Evolutionary conservation across 345 rosid genomes (phyloP).

Genomic region (Salix brachista): DNA sequence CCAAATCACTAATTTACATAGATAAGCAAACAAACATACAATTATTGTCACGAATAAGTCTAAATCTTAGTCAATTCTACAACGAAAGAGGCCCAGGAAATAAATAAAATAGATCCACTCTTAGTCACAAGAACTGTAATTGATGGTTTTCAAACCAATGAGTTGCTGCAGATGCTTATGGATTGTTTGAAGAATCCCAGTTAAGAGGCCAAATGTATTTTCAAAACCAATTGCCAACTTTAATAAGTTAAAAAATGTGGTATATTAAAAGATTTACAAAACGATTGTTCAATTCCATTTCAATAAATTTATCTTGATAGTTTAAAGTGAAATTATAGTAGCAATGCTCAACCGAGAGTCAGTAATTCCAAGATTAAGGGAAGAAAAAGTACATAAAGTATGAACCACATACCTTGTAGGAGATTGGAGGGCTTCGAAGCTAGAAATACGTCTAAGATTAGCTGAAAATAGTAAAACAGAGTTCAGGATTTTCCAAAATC

Average conservation of each 20-base stretch:
- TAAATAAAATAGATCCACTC: background rate
- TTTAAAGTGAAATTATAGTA: background rate
- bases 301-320: background rate
- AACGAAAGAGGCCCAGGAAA: background rate
- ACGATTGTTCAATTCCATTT: background rate
- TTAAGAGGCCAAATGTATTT: background rate
- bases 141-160: background rate
- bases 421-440: slow-evolving; percentile 91
- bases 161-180: background rate
- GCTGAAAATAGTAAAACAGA: slow-evolving; percentile 38
- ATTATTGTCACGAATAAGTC: background rate
- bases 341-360: background rate
- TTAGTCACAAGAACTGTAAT: background rate
- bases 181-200: background rate
- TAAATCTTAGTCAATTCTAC: background rate
- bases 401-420: slow-evolving; percentile 52
- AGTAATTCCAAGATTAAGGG: slow-evolving; percentile 2
- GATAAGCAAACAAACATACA: background rate
- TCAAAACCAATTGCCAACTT: background rate
- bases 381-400: background rate
- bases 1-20: background rate
- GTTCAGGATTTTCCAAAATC: background rate
- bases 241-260: background rate
- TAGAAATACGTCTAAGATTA: slow-evolving; percentile 74
- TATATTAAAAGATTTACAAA: background rate